Base-by-base conservation (phyloP, 2,329 filamentous ascomycete species). In the Sclerotinia sclerotiorum region DNA sequence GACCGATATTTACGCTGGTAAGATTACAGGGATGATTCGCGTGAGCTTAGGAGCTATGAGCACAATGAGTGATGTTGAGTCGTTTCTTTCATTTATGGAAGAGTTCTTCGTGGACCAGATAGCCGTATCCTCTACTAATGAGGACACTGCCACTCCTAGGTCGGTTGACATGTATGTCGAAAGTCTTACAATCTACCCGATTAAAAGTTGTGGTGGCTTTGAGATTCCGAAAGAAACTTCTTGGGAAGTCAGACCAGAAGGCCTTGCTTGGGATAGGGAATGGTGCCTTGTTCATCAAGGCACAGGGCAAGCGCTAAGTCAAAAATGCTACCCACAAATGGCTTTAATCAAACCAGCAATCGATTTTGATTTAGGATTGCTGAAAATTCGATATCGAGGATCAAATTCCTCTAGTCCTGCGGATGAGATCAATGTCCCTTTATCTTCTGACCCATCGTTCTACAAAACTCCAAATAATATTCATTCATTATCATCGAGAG, bases 281-380 rank as follows among this genome's bases (percentile, higher is more conserved):
- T 99, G 95, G 94, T 98, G 94, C 79, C 82, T 99, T 27, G 84
- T 99, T 19, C 94, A 97, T 77, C 86, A 89, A 76, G 93, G 92
- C 55, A 96, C 94, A 1, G 91, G 92, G 0, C 88, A 89, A 73
- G 93, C 90, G 7, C 82, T 99, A 66, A 97, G 87, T 76, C 94
- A 98, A 79, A 99, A 98, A 80, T 85, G 89, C 72, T 90, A 95
- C 76, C 92, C 94, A 2, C 87, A 84, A 46, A 98, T 99, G 94
- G 90, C 92, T 17, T 84, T 97, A 5, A 84, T 99, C 64, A 85
- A 85, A 63, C 94, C 95, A 8, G 79, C 76, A 5, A 82, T 98
- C 52, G 91, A 98, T 74, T 86, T 97, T 68, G 81, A 85, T 0
- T 79, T 79, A 1, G 90, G 91, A 0, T 74, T 90, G 2, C 80